Percentiles rank a stretch among this genome's conserved stretches.
phyloP scores from a whole-genome alignment of 2,329 filamentous ascomycete species.

The Paecilomyces formosus region DNA sequence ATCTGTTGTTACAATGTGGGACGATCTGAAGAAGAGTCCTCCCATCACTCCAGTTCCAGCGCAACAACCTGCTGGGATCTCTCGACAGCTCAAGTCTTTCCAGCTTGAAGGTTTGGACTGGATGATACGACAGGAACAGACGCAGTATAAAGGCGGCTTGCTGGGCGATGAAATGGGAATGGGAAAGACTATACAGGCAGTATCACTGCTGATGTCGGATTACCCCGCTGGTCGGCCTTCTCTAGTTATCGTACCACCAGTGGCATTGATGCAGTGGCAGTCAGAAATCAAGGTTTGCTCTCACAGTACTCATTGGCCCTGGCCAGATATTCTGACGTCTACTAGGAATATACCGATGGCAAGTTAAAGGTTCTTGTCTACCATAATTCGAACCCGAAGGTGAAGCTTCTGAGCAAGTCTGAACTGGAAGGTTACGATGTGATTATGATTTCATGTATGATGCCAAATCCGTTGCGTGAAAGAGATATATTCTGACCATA shows the following conservation, averaged over 20 bases:
- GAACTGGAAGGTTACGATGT: constrained; percentile 80
- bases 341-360: constrained; percentile 65
- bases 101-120: constrained; percentile 89
- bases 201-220: constrained; percentile 96
- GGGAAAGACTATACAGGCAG: constrained; percentile 96
- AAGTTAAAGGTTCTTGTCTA: constrained; percentile 85
- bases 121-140: constrained; percentile 88
- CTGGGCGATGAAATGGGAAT: constrained; percentile 98
- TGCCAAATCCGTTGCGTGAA: background rate
- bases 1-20: constrained; percentile 77
- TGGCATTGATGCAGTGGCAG: constrained; percentile 94
- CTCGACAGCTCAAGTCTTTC: constrained; percentile 79
- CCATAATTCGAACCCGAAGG: constrained; percentile 77
- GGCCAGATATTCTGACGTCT: constrained; percentile 3
- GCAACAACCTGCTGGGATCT: constrained; percentile 69
- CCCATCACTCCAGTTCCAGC: constrained; percentile 58
- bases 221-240: constrained; percentile 77
- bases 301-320: background rate
- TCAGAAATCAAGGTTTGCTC: constrained; percentile 61
- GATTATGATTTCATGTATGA: constrained; percentile 94
- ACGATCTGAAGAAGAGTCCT: constrained; percentile 60
- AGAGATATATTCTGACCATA: constrained; percentile 4
- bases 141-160: constrained; percentile 77
- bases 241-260: constrained; percentile 82
- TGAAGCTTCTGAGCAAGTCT: constrained; percentile 66